Evolutionary conservation across 768 basidiomycete species (phyloP).

Genomic region (Suillus fuscotomentosus): DNA sequence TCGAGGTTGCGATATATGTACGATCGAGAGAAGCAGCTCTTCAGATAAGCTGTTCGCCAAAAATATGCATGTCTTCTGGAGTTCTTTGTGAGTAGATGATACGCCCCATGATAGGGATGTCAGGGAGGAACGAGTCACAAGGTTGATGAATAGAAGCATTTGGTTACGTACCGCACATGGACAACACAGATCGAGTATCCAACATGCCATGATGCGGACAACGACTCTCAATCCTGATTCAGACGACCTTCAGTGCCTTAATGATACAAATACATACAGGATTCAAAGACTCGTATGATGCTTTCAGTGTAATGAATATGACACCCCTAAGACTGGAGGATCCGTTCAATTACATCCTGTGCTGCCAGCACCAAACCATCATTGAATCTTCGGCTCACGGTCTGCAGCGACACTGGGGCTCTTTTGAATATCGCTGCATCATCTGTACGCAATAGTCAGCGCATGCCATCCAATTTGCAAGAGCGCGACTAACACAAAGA

Average conservation of each 20-base stretch:
- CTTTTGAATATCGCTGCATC: slow-evolving; percentile 16
- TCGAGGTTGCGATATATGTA: neutral
- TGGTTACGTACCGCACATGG: too few species aligned
- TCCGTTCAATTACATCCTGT: slow-evolving; percentile 22
- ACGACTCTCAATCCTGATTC: neutral
- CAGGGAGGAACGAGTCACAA: neutral
- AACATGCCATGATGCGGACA: too few species aligned
- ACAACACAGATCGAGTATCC: too few species aligned
- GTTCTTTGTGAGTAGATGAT: neutral
- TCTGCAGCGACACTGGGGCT: slow-evolving; percentile 21
- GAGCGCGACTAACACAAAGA: slow-evolving; percentile 16
- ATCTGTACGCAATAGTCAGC: slow-evolving; percentile 17
- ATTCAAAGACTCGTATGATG: neutral
- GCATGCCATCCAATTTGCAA: neutral
- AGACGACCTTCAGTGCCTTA: neutral
- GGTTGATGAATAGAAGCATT: neutral
- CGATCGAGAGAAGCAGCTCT: neutral
- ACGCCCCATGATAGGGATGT: neutral
- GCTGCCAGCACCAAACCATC: slow-evolving; percentile 28
- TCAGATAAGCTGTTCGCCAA: neutral
- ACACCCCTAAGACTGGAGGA: slow-evolving; percentile 18
- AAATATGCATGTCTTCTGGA: neutral
- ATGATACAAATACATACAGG: neutral
- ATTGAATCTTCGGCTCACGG: slow-evolving; percentile 23
- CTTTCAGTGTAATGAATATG: slow-evolving; percentile 8